A percentile compares a stretch with the other conserved stretches of the same genome.
These are phyloP conservation scores for Chaetomidium leptoderma DNA, from an alignment of 495 filamentous ascomycete genomes.

Conservation along the genomic window DNA sequence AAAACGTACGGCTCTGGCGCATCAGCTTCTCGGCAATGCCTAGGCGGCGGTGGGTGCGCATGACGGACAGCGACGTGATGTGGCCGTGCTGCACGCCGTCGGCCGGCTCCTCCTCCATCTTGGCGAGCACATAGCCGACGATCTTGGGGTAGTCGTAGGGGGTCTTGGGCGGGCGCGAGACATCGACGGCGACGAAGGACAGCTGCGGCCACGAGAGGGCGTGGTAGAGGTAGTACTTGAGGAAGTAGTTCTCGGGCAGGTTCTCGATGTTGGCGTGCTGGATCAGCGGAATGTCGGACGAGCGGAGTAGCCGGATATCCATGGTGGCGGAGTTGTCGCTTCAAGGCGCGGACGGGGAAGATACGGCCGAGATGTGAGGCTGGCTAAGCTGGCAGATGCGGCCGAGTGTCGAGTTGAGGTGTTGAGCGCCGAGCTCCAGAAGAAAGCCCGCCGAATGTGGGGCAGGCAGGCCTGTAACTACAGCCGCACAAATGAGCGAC, in stretches of 20 bases:
- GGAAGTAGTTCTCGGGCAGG: conserved; percentile 98
- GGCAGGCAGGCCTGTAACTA: conserved; percentile 22
- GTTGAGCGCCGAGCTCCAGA: conserved; percentile 9
- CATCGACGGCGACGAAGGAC: conserved; percentile 91
- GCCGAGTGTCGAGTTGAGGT: background rate
- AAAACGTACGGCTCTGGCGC: conserved; percentile 82
- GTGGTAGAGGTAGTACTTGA: conserved; percentile 99
- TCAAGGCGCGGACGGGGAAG: background rate
- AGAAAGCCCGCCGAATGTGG: conserved; percentile 7
- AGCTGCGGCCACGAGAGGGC: conserved; percentile 96
- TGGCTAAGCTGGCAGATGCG: background rate
- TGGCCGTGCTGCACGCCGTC: conserved; percentile 93
- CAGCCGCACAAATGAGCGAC: conserved; percentile 31
- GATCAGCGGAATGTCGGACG: conserved; percentile 85
- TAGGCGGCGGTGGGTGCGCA: conserved; percentile 87
- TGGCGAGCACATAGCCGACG: conserved; percentile 97
- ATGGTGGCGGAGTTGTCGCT: conserved; percentile 40
- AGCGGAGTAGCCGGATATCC: conserved; percentile 72
- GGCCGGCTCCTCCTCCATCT: conserved; percentile 97
- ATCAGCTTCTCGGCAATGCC: conserved; percentile 96
- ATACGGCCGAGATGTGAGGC: background rate
- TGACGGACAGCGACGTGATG: conserved; percentile 91
- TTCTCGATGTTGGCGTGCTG: conserved; percentile 99
- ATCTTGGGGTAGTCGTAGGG: conserved; percentile 94
- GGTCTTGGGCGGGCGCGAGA: conserved; percentile 65